Evolutionary conservation across 768 basidiomycete species (phyloP).

Genomic region (Leccinum obscurum): DNA sequence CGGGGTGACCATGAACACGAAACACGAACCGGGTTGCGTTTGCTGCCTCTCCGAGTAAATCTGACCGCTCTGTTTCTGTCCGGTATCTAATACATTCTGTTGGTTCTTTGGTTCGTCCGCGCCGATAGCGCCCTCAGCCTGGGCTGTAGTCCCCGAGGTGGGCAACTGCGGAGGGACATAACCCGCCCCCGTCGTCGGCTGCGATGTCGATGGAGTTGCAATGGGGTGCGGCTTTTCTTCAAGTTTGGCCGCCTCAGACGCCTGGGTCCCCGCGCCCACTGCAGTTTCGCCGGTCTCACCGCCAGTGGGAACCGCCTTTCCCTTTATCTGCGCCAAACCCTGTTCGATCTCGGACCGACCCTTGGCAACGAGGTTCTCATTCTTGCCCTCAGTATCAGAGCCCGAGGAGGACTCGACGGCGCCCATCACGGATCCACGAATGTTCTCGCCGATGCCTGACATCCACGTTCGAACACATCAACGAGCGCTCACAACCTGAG

Average conservation of each 20-base stretch:
- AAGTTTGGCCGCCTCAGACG: not conserved
- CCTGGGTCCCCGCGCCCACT: not conserved
- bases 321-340: slow-evolving; percentile 37
- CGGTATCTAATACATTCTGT: not conserved
- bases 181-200: not conserved
- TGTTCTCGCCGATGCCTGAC: slow-evolving; percentile 44
- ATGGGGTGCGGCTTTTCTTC: not conserved
- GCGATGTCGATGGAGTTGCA: not conserved
- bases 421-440: slow-evolving; percentile 44
- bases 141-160: not conserved
- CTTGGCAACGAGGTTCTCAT: slow-evolving; percentile 38
- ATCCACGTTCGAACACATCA: not conserved
- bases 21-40: slow-evolving; percentile 6
- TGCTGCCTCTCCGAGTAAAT: slow-evolving; percentile 1
- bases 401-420: slow-evolving; percentile 38
- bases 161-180: not conserved
- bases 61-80: not conserved
- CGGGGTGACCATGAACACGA: not conserved
- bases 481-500: slow-evolving; percentile 3
- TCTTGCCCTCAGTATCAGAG: slow-evolving; percentile 20
- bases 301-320: not conserved
- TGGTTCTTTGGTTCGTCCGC: not conserved
- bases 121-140: not conserved
- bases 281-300: not conserved
- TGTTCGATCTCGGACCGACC: slow-evolving; percentile 43